Evolutionary conservation across 148 eudicot species (phyloP), one percentile per base, ranked within the genome.

Genomic region (Diospyros lotus): DNA sequence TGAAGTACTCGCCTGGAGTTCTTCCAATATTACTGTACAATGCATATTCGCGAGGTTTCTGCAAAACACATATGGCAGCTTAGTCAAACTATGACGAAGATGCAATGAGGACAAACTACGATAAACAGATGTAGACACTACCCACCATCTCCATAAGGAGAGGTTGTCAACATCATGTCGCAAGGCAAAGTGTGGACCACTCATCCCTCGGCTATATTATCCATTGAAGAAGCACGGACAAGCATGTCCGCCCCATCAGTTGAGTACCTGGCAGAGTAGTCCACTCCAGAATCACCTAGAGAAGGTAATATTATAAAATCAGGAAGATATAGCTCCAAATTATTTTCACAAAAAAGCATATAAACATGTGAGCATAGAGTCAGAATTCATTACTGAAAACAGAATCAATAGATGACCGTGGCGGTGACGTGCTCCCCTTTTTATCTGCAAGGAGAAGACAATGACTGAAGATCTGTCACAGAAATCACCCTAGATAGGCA

Each of bases 281-380:
- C 82, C 66, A 85, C 71, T 18, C 55, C 77, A 9, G 88, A 79
- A 69, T 82, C 86, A 82, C 82, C 88, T 82, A 69, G 1, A 73
- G 38, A 61, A 9, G 4, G 4, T 28, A 28, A 56, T 17, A 39
- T 61, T 17, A 17, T 3, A 42, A 44, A 43, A 60, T 44, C 40
- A 83, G 51, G 60, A 40, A 41, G 42, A 28, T 28, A 28, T 28
- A 28, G 28, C 28, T 28, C 28, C 28, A 28, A 28, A 28, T 28
- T 28, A 18, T 1, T 42, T 4, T 62, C 13, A 17, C 4, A 40
- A 17, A 58, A 64, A 41, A 8, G 14, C 12, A 46, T 5, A 14
- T 12, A 62, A 15, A 52, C 28, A 61, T 12, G 15, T 0, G 8
- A 71, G 5, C 2, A 66, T 39, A 5, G 5, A 66, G 59, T 42